Percentiles rank a stretch among this genome's conserved stretches.
phyloP scores from a whole-genome alignment of 371 early-diverging fungal species.

The Saksenaea vasiformis region DNA sequence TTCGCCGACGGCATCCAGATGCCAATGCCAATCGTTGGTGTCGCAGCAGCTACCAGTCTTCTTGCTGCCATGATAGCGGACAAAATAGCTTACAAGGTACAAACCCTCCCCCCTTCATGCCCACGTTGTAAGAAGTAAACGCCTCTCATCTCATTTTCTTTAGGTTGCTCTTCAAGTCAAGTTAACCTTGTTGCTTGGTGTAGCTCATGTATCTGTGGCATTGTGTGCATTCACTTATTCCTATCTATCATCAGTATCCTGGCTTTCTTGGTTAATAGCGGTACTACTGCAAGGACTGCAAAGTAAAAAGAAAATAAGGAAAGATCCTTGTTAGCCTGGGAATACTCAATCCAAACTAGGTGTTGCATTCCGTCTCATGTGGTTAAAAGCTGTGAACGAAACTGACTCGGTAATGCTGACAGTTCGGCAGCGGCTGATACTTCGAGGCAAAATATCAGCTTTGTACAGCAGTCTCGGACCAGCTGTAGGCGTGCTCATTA shows the following conservation, averaged over 20 bases:
- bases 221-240: constrained; percentile 27
- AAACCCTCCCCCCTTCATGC: neutral
- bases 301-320: constrained; percentile 16
- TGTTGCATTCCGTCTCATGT: constrained; percentile 14
- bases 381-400: constrained; percentile 19
- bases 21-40: constrained; percentile 24
- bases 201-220: constrained; percentile 19
- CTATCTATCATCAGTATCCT: constrained; percentile 20
- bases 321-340: constrained; percentile 1
- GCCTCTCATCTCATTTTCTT: neutral
- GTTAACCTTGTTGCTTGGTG: constrained; percentile 7
- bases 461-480: constrained; percentile 23
- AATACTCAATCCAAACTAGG: constrained; percentile 4
- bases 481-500: constrained; percentile 14
- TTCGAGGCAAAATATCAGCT: constrained; percentile 24
- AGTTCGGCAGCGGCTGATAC: constrained; percentile 20
- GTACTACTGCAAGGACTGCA: constrained; percentile 28
- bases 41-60: constrained; percentile 11
- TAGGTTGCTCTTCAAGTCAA: constrained; percentile 15
- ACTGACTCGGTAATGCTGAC: constrained; percentile 15
- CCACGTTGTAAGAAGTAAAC: neutral
- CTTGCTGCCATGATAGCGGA: constrained; percentile 11
- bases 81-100: constrained; percentile 7
- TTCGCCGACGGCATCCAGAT: constrained; percentile 18
- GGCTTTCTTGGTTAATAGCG: constrained; percentile 10